Evolutionary conservation across 2,329 filamentous ascomycete genomes (phyloP).

Genomic region (Hortaea sp.): DNA sequence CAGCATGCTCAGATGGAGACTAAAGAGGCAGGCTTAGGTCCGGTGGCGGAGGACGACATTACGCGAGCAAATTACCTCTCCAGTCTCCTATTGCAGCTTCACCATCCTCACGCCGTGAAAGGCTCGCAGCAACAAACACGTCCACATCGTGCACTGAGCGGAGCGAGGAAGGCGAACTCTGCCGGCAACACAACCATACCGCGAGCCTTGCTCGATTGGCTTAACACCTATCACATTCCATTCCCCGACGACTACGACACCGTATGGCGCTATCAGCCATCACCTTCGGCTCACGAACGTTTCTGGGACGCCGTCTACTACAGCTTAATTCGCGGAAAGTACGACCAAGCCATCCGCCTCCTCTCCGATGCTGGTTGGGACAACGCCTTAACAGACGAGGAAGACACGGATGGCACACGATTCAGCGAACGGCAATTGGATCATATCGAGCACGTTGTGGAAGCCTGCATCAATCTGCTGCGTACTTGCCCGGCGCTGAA

Average conservation of each 20-base stretch:
- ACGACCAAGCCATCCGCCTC: constrained; percentile 55
- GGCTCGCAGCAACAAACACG: constrained; percentile 7
- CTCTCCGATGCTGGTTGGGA: constrained; percentile 70
- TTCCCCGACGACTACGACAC: constrained; percentile 57
- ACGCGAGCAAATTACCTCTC: constrained; percentile 74
- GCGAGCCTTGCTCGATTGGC: constrained; percentile 72
- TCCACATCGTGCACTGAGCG: not conserved
- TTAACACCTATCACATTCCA: constrained; percentile 63
- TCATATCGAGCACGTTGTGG: constrained; percentile 64
- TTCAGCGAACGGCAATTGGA: constrained; percentile 56
- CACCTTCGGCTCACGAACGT: constrained; percentile 62
- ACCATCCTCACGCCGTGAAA: constrained; percentile 50
- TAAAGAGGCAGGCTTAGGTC: constrained; percentile 24
- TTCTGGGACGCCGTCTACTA: constrained; percentile 83
- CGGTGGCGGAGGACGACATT: constrained; percentile 44
- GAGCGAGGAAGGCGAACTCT: not conserved
- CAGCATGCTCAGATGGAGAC: constrained; percentile 15
- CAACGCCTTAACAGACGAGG: constrained; percentile 51
- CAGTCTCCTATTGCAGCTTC: constrained; percentile 65
- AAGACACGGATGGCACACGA: constrained; percentile 48
- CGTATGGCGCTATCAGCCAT: constrained; percentile 55
- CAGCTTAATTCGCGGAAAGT: constrained; percentile 63
- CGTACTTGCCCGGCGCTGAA: constrained; percentile 60
- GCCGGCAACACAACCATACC: constrained; percentile 47
- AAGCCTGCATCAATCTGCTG: constrained; percentile 58